A percentile compares a stretch with the other conserved stretches of the same genome.
phyloP scores from a whole-genome alignment of 495 filamentous ascomycete species.

The Viridothelium virens region DNA sequence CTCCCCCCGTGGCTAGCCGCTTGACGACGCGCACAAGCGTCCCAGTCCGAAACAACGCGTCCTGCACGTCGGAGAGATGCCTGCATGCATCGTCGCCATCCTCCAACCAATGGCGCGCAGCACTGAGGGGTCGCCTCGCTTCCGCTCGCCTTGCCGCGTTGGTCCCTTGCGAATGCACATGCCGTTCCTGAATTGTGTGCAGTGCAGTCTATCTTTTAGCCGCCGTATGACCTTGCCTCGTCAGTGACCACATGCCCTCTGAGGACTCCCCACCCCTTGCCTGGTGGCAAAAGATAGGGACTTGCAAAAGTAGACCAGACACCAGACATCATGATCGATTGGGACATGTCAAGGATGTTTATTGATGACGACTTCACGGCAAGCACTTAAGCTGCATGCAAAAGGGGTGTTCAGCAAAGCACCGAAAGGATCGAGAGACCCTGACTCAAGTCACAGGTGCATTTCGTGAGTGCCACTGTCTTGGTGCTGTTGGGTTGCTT shows the following conservation, averaged over 20 bases:
- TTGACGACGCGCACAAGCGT: conserved; percentile 11
- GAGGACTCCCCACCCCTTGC: not conserved
- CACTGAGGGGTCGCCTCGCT: conserved; percentile 4
- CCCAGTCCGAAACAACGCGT: conserved; percentile 1
- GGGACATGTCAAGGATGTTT: not conserved
- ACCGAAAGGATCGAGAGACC: not conserved
- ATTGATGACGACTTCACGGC: not conserved
- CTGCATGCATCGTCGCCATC: not conserved
- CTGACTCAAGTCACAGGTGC: not conserved
- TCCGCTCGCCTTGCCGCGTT: not conserved
- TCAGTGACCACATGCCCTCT: not conserved
- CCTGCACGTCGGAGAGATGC: conserved; percentile 2
- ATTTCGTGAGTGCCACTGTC: not conserved
- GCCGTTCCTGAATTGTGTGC: conserved; percentile 9
- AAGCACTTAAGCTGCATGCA: conserved; percentile 1
- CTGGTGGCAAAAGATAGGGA: not conserved
- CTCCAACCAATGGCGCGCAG: conserved; percentile 1
- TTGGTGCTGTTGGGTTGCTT: no score
- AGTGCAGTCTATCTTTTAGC: not conserved
- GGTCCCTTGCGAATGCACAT: not conserved
- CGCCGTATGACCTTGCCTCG: not conserved
- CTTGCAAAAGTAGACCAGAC: not conserved
- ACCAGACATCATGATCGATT: not conserved
- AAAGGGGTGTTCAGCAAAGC: not conserved
- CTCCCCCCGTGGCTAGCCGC: not conserved